Percentiles rank a stretch among this genome's conserved stretches.
Evolutionary conservation across 768 basidiomycete genomes (phyloP).

Genomic region (Lactarius trivialis): DNA sequence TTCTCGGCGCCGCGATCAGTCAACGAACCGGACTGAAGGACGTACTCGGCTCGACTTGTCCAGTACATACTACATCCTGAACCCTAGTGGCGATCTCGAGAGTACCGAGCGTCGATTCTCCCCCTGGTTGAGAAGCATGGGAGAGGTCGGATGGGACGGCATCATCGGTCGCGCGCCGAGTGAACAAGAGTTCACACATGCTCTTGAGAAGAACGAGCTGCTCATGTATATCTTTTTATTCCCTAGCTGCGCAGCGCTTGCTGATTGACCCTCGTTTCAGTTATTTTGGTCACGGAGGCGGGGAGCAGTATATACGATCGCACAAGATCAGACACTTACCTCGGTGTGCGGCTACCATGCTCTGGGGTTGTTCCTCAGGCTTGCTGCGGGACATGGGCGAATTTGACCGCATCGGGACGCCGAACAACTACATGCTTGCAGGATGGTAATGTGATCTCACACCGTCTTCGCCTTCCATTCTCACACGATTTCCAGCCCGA

Average conservation of each 20-base stretch:
- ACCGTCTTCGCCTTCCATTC: background rate
- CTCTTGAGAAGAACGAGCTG: conserved; percentile 68
- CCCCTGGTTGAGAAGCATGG: conserved; percentile 72
- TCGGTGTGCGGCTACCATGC: conserved; percentile 89
- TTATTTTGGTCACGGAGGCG: conserved; percentile 96
- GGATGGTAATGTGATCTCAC: conserved; percentile 71
- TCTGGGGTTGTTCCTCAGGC: conserved; percentile 99
- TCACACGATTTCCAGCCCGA: conserved; percentile 44
- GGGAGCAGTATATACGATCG: conserved; percentile 88
- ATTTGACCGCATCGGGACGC: conserved; percentile 87
- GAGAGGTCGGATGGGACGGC: conserved; percentile 74
- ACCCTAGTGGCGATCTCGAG: conserved; percentile 85
- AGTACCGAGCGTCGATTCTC: conserved; percentile 79
- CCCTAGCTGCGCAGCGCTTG: background rate
- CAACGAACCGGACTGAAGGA: conserved; percentile 32
- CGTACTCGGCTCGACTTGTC: conserved; percentile 54
- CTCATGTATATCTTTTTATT: conserved; percentile 64
- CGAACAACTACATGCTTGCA: conserved; percentile 93
- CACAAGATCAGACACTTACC: conserved; percentile 76
- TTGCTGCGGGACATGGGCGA: conserved; percentile 85
- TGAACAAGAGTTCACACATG: conserved; percentile 76
- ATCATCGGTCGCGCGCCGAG: conserved; percentile 67
- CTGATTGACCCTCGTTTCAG: conserved; percentile 36
- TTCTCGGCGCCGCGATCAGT: conserved; percentile 38
- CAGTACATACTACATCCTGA: conserved; percentile 78